These are phyloP conservation scores for Anastatica hierochuntica DNA, from an alignment of 345 rosid genomes.

Conservation along the genomic window DNA sequence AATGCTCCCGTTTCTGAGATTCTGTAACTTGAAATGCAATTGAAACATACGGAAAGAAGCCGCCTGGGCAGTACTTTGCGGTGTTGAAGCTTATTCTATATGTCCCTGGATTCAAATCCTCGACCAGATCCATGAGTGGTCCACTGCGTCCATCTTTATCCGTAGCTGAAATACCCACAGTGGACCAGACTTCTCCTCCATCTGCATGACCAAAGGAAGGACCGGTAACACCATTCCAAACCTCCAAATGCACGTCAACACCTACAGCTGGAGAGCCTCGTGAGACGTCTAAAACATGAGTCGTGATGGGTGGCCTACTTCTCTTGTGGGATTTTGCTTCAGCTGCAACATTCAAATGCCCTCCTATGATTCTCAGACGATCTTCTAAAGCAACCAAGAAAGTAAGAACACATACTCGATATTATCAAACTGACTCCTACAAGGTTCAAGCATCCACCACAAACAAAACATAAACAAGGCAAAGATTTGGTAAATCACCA, in stretches of 20 bases:
- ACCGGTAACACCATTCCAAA: constrained; percentile 45
- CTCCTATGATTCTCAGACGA: constrained; percentile 59
- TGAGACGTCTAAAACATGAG: constrained; percentile 88
- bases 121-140: constrained; percentile 51
- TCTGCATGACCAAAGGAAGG: constrained; percentile 36
- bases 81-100: constrained; percentile 87
- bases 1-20: constrained; percentile 65
- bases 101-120: constrained; percentile 60
- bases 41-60: constrained; percentile 79
- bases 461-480: background rate
- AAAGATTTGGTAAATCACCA: background rate
- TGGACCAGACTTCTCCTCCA: constrained; percentile 42
- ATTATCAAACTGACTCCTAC: background rate
- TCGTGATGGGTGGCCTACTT: constrained; percentile 77
- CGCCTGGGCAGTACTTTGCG: constrained; percentile 50
- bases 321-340: constrained; percentile 39
- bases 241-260: constrained; percentile 58
- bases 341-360: constrained; percentile 44
- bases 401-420: background rate
- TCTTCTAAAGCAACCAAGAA: constrained; percentile 39
- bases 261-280: constrained; percentile 75
- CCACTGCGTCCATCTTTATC: constrained; percentile 83
- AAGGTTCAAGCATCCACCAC: no score
- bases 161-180: constrained; percentile 57
- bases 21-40: constrained; percentile 63